Evolutionary conservation across 768 basidiomycete genomes (phyloP).

Genomic region (Macrolepiota dolichaula): DNA sequence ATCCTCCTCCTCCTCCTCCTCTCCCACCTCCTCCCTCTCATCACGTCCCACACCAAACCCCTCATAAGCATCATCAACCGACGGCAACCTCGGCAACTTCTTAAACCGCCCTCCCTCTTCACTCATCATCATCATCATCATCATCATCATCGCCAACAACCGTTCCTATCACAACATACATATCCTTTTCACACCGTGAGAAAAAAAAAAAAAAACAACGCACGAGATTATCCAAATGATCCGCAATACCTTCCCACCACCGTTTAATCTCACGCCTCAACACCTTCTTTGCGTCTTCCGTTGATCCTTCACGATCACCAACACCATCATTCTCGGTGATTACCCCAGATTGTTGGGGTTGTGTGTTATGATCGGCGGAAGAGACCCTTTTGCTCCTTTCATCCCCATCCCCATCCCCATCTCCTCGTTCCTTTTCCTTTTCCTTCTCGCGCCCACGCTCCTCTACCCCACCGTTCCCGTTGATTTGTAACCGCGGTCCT

Average conservation of each 20-base stretch:
- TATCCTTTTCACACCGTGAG: not conserved
- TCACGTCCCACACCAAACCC: conserved; percentile 14
- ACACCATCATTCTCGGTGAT: not conserved
- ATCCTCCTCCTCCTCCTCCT: not conserved
- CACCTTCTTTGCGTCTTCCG: conserved; percentile 38
- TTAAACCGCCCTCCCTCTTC: conserved; percentile 34
- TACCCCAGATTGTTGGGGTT: not conserved
- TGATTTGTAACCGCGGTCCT: conserved; percentile 59
- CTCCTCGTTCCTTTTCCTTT: not conserved
- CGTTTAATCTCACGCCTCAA: conserved; percentile 57
- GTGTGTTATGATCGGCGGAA: not conserved
- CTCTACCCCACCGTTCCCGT: conserved; percentile 27
- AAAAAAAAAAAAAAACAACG: conserved; percentile 18
- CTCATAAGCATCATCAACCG: conserved; percentile 51
- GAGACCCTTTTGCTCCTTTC: not conserved
- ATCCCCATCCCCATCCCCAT: not conserved
- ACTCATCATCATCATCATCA: too few relatives aligned
- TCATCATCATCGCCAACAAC: conserved; percentile 27
- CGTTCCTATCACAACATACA: conserved; percentile 38
- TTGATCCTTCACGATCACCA: conserved; percentile 18
- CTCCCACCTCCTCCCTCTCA: not conserved
- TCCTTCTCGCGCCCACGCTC: conserved; percentile 16
- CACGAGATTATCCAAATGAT: conserved; percentile 60
- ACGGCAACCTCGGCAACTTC: conserved; percentile 57
- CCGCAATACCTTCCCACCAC: conserved; percentile 67